Percentiles rank a stretch among this genome's conserved stretches.
Conservation (phyloP, 2,329 filamentous ascomycete genomes). For the Penicillium freii region DNA sequence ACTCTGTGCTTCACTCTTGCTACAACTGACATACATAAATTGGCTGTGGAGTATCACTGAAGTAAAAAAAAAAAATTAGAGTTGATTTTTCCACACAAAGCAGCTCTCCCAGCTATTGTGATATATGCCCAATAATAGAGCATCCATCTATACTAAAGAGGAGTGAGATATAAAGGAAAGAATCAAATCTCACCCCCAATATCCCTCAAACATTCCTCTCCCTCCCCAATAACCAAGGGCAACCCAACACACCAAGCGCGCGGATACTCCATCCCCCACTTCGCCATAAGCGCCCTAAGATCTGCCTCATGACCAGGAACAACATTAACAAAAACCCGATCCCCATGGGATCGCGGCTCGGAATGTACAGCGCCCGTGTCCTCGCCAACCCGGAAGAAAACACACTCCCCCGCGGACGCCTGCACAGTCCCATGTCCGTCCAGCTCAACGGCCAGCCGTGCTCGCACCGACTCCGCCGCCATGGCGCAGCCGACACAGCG, state of each 20-base stretch:
- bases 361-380: slow-evolving; percentile 34
- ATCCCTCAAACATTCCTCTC: slow-evolving; percentile 15
- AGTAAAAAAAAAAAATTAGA: not conserved
- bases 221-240: slow-evolving; percentile 10
- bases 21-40: not conserved
- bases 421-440: slow-evolving; percentile 9
- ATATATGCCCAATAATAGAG: not conserved
- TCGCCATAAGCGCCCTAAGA: slow-evolving; percentile 29
- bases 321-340: slow-evolving; percentile 39
- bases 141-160: not conserved
- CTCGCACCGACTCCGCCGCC: slow-evolving; percentile 33
- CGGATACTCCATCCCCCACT: slow-evolving; percentile 34
- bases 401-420: slow-evolving; percentile 33
- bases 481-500: slow-evolving; percentile 48
- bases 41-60: not conserved
- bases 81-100: not conserved
- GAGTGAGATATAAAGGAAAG: not conserved
- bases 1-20: not conserved
- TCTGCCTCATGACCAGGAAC: slow-evolving; percentile 36
- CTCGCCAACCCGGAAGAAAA: slow-evolving; percentile 46
- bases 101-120: not conserved
- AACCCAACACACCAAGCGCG: slow-evolving; percentile 27
- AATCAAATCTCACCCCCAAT: slow-evolving; percentile 9
- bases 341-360: slow-evolving; percentile 29
- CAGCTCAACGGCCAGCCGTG: not conserved